Evolutionary conservation across 1,284 basidiomycete species (phyloP).

Genomic region (Trichosporon sp.): DNA sequence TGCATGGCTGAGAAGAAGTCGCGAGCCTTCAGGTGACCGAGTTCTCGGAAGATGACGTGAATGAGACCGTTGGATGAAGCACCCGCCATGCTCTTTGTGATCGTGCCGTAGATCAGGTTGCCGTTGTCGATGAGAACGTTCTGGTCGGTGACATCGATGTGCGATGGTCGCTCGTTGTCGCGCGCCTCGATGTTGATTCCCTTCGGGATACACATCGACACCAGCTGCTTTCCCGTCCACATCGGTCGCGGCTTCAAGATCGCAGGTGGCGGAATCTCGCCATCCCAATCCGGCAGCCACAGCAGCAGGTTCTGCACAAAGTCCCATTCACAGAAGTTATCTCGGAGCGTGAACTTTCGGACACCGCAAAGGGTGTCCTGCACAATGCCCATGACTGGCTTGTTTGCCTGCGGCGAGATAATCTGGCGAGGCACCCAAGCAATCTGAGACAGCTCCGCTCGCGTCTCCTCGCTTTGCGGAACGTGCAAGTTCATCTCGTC

Average conservation of each 20-base stretch:
- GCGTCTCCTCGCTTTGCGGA: slow-evolving; percentile 97
- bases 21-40: slow-evolving; percentile 88
- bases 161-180: slow-evolving; percentile 69
- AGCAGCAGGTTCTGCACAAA: slow-evolving; percentile 94
- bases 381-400: slow-evolving; percentile 99
- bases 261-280: slow-evolving; percentile 81
- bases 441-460: slow-evolving; percentile 94
- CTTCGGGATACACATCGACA: slow-evolving; percentile 86
- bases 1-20: slow-evolving; percentile 91
- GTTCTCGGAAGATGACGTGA: slow-evolving; percentile 96
- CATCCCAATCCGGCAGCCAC: slow-evolving; percentile 98
- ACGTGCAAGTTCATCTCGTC: slow-evolving; percentile 99
- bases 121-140: slow-evolving; percentile 97
- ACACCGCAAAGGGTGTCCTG: slow-evolving; percentile 98
- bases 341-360: slow-evolving; percentile 93
- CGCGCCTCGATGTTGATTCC: slow-evolving; percentile 84
- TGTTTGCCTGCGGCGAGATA: slow-evolving; percentile 98
- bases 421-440: slow-evolving; percentile 88
- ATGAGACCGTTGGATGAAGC: slow-evolving; percentile 90
- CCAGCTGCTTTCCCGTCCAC: slow-evolving; percentile 97
- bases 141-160: slow-evolving; percentile 80
- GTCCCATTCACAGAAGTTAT: slow-evolving; percentile 88
- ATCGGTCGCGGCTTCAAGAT: slow-evolving; percentile 95
- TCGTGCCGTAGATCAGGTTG: slow-evolving; percentile 89
- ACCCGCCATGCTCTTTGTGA: slow-evolving; percentile 98